These are phyloP conservation scores for Tuber indicum DNA, from an alignment of 495 filamentous ascomycete genomes.

Conservation along the genomic window DNA sequence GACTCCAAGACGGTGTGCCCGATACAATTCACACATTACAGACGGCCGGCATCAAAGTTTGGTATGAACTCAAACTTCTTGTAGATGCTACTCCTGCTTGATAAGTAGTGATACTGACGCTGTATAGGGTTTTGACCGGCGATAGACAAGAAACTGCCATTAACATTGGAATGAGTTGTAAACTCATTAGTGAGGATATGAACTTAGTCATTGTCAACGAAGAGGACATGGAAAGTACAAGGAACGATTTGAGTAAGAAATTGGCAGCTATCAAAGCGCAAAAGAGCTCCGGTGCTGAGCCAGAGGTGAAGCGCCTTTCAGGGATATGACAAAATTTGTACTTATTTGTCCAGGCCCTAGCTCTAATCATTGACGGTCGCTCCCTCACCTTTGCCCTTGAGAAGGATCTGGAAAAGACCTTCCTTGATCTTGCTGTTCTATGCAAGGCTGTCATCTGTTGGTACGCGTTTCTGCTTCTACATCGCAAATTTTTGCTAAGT, in stretches of 20 bases:
- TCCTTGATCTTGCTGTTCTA: constrained; percentile 86
- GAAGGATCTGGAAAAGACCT: constrained; percentile 85
- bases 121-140: constrained; percentile 68
- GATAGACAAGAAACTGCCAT: constrained; percentile 98
- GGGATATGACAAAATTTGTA: constrained; percentile 1
- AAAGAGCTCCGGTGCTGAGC: constrained; percentile 62
- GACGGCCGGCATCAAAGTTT: constrained; percentile 95
- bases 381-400: constrained; percentile 92
- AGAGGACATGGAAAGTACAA: constrained; percentile 64
- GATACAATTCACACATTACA: constrained; percentile 98
- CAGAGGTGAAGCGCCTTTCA: constrained; percentile 49
- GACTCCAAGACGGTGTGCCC: constrained; percentile 92
- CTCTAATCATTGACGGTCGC: constrained; percentile 94
- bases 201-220: constrained; percentile 95
- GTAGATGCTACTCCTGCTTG: background rate
- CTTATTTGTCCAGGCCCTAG: constrained; percentile 51
- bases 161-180: constrained; percentile 99
- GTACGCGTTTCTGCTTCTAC: constrained; percentile 44
- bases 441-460: constrained; percentile 99
- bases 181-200: constrained; percentile 98
- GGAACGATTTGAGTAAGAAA: constrained; percentile 86
- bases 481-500: constrained; percentile 9
- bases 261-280: constrained; percentile 75
- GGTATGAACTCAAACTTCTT: constrained; percentile 45
- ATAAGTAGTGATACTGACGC: background rate